A percentile compares a stretch with the other conserved stretches of the same genome.
These are phyloP conservation scores for Exophiala lecanii-corni DNA, from an alignment of 2,329 filamentous ascomycete species.

Conservation along the genomic window DNA sequence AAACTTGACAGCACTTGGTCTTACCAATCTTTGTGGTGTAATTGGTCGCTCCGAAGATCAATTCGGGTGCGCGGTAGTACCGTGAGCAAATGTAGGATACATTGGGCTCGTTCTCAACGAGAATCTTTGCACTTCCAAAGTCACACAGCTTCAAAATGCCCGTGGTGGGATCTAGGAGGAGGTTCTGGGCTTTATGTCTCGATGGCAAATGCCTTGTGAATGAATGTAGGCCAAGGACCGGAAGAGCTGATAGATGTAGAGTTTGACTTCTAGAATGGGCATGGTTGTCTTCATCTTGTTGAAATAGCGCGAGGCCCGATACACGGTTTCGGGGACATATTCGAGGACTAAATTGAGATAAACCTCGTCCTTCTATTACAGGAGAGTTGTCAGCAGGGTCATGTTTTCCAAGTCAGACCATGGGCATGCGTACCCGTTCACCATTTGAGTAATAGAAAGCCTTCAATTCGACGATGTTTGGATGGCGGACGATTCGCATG, in stretches of 20 bases:
- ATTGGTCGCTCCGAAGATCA: slow-evolving; percentile 98
- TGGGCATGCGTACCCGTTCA: slow-evolving; percentile 67
- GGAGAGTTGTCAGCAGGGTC: background rate
- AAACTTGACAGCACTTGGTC: slow-evolving; percentile 34
- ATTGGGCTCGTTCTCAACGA: slow-evolving; percentile 98
- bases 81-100: slow-evolving; percentile 99
- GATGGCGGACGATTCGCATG: slow-evolving; percentile 98
- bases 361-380: slow-evolving; percentile 88
- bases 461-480: slow-evolving; percentile 98
- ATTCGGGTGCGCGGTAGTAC: slow-evolving; percentile 95
- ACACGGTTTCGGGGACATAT: slow-evolving; percentile 97
- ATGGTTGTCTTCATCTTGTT: slow-evolving; percentile 99
- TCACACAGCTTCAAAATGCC: slow-evolving; percentile 96
- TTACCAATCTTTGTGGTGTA: slow-evolving; percentile 99
- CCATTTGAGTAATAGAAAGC: slow-evolving; percentile 99
- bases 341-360: slow-evolving; percentile 98
- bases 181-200: slow-evolving; percentile 99
- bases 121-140: slow-evolving; percentile 97
- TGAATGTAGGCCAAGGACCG: slow-evolving; percentile 97
- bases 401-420: background rate
- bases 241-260: slow-evolving; percentile 99
- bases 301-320: slow-evolving; percentile 96
- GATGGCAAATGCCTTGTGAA: slow-evolving; percentile 97
- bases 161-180: slow-evolving; percentile 84
- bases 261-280: slow-evolving; percentile 97